Percentiles rank a stretch among this genome's conserved stretches.
Evolutionary conservation across 768 basidiomycete genomes (phyloP).

Genomic region (Harrya chromipes): DNA sequence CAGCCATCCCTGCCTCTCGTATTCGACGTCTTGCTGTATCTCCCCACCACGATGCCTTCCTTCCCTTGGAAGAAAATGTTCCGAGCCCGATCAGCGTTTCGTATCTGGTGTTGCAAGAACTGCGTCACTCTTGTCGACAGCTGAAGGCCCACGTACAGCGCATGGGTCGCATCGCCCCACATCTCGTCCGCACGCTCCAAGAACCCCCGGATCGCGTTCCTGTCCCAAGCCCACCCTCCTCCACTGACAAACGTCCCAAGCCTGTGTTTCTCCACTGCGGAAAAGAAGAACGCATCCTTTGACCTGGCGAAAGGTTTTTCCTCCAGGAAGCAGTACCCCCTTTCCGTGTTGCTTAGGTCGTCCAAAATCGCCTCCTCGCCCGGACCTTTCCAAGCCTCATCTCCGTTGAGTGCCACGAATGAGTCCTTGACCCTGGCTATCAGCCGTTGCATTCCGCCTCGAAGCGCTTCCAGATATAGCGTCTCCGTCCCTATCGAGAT

Average conservation of each 20-base stretch:
- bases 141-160: background rate
- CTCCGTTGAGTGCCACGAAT: background rate
- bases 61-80: slow-evolving; percentile 4
- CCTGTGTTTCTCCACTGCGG: background rate
- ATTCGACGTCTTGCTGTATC: slow-evolving; percentile 10
- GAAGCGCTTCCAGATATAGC: background rate
- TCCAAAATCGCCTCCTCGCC: accelerated
- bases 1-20: background rate
- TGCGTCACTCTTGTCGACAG: background rate
- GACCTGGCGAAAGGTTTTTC: too few species aligned
- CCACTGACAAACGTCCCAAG: background rate
- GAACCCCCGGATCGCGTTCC: background rate
- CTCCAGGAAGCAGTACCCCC: slow-evolving; percentile 4
- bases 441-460: background rate
- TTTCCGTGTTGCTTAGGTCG: background rate
- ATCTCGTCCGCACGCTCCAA: background rate
- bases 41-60: background rate
- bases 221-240: background rate
- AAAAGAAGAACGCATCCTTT: background rate
- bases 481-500: background rate
- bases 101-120: slow-evolving; percentile 1
- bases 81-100: background rate
- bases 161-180: background rate
- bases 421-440: background rate
- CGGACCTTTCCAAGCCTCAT: background rate